Evolutionary conservation across 306 rosid genomes (phyloP).

Genomic region (Adenanthera pavonina): DNA sequence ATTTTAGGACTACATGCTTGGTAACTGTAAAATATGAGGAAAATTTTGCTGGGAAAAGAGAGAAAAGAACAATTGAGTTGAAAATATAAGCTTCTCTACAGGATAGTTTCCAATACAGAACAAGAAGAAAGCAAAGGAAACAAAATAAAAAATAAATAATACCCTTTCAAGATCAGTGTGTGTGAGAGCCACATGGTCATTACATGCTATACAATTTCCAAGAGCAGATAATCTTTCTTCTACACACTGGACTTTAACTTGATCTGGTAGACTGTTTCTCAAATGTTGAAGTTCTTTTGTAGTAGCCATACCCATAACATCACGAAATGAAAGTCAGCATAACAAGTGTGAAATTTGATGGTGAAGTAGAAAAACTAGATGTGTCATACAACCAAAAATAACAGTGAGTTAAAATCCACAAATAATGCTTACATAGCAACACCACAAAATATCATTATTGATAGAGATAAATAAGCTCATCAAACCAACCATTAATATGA

Average conservation of each 20-base stretch:
- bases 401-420: background rate
- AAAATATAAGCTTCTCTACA: background rate
- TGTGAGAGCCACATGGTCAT: slow-evolving; percentile 92
- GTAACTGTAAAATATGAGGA: background rate
- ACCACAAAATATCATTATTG: slow-evolving; percentile 17
- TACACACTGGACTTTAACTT: slow-evolving; percentile 86
- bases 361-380: background rate
- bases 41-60: background rate
- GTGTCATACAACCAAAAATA: background rate
- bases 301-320: slow-evolving; percentile 22
- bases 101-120: slow-evolving; percentile 15
- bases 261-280: slow-evolving; percentile 93
- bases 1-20: slow-evolving; percentile 2
- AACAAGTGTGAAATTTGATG: background rate
- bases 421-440: background rate
- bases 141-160: slow-evolving; percentile 4
- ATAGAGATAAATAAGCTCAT: slow-evolving; percentile 3
- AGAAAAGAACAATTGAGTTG: background rate
- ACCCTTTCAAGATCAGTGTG: slow-evolving; percentile 98
- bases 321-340: slow-evolving; percentile 26
- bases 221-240: slow-evolving; percentile 92
- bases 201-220: slow-evolving; percentile 93
- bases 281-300: slow-evolving; percentile 88
- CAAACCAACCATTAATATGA: background rate
- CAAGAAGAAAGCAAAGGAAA: slow-evolving; percentile 1